Evolutionary conservation across 2,329 filamentous ascomycete species (phyloP).

Genomic region (Penicillium oxalicum): DNA sequence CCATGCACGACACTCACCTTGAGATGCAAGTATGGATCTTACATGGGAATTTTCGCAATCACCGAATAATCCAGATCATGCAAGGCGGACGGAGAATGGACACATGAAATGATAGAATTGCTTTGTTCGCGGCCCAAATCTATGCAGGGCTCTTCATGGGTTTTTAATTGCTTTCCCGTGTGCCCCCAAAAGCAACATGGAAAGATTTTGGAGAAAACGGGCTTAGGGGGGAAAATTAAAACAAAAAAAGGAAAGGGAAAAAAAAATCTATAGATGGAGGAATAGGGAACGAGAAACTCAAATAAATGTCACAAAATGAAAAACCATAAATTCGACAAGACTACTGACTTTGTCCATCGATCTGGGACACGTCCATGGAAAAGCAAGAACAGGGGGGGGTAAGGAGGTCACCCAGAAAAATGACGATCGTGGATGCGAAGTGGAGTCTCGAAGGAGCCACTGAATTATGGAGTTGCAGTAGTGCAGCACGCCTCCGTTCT

Average conservation of each 20-base stretch:
- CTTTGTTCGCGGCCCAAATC: conserved; percentile 13
- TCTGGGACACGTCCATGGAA: conserved; percentile 23
- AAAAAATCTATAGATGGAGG: conserved; percentile 2
- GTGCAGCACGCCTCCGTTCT: conserved; percentile 1
- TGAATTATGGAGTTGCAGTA: conserved; percentile 15
- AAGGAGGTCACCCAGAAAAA: conserved; percentile 21
- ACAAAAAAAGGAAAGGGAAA: conserved; percentile 7
- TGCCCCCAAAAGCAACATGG: background rate
- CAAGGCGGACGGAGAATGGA: conserved; percentile 22
- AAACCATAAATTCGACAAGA: conserved; percentile 1
- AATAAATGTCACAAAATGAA: conserved; percentile 4
- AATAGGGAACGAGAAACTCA: background rate
- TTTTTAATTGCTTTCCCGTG: conserved; percentile 11
- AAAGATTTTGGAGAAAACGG: background rate
- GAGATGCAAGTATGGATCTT: conserved; percentile 15
- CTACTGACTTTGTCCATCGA: conserved; percentile 2
- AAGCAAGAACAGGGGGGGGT: conserved; percentile 25
- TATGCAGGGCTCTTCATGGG: conserved; percentile 21
- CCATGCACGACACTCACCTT: conserved; percentile 13
- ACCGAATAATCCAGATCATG: conserved; percentile 18
- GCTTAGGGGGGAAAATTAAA: background rate
- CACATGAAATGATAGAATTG: conserved; percentile 11
- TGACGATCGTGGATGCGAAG: conserved; percentile 23
- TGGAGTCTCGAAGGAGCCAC: conserved; percentile 19
- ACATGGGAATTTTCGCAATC: conserved; percentile 20